Evolutionary conservation across 2,329 filamentous ascomycete species (phyloP).

Genomic region (Exophiala sp.): DNA sequence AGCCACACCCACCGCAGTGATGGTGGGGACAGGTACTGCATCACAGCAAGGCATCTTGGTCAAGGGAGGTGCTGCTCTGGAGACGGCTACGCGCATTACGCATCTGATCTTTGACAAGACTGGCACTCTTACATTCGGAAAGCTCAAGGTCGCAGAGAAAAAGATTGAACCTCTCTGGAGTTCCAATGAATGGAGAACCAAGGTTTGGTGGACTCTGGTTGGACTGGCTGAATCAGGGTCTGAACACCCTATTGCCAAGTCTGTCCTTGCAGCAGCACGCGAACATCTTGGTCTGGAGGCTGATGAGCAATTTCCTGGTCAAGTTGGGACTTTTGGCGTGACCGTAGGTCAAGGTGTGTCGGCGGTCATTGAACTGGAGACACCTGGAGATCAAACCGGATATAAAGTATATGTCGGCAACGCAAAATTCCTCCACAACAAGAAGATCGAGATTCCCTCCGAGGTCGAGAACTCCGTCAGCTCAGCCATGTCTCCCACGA

Average conservation of each 20-base stretch:
- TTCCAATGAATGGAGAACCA: conserved; percentile 62
- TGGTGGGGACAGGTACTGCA: conserved; percentile 97
- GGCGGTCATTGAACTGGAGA: conserved; percentile 65
- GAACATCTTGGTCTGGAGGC: conserved; percentile 67
- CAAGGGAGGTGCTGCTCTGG: conserved; percentile 89
- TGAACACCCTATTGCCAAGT: conserved; percentile 93
- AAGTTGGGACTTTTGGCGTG: conserved; percentile 78
- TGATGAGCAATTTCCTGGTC: conserved; percentile 76
- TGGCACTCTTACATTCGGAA: conserved; percentile 87
- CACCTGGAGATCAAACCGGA: conserved; percentile 61
- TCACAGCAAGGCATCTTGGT: conserved; percentile 96
- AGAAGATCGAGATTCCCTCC: conserved; percentile 55
- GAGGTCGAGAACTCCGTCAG: conserved; percentile 37
- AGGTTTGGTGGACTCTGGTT: conserved; percentile 92
- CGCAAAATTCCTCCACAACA: conserved; percentile 68
- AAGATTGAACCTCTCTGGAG: conserved; percentile 68
- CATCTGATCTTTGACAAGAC: conserved; percentile 95
- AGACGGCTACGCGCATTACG: conserved; percentile 84
- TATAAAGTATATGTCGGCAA: conserved; percentile 85
- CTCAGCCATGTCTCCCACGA: conserved; percentile 25
- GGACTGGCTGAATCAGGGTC: conserved; percentile 94
- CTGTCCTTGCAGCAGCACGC: conserved; percentile 73
- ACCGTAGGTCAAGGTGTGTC: conserved; percentile 80
- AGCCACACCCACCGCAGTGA: conserved; percentile 92
- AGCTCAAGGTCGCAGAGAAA: conserved; percentile 82